phyloP scores from a whole-genome alignment of 345 rosid species.

The Linum tenue region DNA sequence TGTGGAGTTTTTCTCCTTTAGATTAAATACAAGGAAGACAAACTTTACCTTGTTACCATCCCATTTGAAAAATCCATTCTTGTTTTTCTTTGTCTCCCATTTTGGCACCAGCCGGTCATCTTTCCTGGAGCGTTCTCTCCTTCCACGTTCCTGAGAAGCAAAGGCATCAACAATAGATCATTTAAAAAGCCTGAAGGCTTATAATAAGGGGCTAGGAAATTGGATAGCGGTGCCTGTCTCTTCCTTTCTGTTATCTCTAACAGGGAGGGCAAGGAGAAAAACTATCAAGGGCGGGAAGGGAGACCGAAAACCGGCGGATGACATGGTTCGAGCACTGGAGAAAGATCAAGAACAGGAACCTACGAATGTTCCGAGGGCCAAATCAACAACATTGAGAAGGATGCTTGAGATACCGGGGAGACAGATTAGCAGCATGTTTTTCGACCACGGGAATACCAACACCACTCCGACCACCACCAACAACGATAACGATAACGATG shows the following conservation, averaged over 20 bases:
- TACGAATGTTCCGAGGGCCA: conserved; percentile 1
- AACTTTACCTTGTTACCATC: neutral
- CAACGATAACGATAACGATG: neutral
- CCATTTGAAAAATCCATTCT: neutral
- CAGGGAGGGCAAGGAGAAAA: neutral
- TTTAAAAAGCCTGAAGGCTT: neutral
- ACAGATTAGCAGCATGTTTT: conserved; percentile 16
- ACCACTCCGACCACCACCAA: too few species aligned
- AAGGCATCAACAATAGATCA: neutral
- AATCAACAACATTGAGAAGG: conserved; percentile 26
- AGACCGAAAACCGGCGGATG: neutral
- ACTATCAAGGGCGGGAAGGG: neutral
- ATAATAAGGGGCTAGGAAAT: neutral
- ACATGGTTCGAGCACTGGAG: neutral
- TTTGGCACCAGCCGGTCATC: too few species aligned
- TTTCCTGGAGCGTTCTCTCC: too few species aligned
- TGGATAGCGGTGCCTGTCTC: neutral
- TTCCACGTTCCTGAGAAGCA: too few species aligned
- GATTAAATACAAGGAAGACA: neutral
- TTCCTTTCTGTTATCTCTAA: neutral
- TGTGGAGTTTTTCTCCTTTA: neutral
- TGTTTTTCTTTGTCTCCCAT: neutral
- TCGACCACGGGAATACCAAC: conserved; percentile 8
- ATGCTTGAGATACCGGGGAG: conserved; percentile 38
- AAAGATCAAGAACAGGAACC: neutral